Base-by-base conservation (phyloP, 2,329 filamentous ascomycete species). In the Scleromitrula shiraiana region DNA sequence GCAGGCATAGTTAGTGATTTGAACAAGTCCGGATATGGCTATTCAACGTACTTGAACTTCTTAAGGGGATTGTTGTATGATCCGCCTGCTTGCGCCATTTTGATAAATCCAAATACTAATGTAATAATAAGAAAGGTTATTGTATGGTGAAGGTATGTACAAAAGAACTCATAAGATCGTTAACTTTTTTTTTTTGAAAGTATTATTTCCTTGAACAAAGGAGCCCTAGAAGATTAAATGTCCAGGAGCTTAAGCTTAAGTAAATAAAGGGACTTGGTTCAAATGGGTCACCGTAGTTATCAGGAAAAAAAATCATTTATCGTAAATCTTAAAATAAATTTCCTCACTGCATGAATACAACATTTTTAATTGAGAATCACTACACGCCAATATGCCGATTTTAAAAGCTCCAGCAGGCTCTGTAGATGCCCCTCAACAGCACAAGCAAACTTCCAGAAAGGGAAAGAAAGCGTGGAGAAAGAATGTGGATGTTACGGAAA, bases 401-500 rank as follows among this genome's bases (percentile, higher is more conserved):
- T 50, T 64, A 15, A 63, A 59, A 42, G 56, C 57, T 39, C 57
- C 53, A 19, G 50, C 71, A 33, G 75, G 69, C 51, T 68, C 75
- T 29, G 67, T 69, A 10, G 68, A 74, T 29, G 84, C 87, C 15
- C 90, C 89, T 9, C 80, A 83, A 54, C 88, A 94, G 57, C 82
- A 84, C 69, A 89, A 80, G 55, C 93, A 98, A 67, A 80, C 89
- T 22, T 97, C 91, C 5, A 78, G 93, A 64, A 98, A 98, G 67
- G 93, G 94, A 60, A 97, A 97, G 70, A 97, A 95, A 72, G 91
- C 93, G 26, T 98, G 93, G 93, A 80, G 93, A 64, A 98, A 97
- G 68, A 95, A 98, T 70, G 88, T 98, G 67, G 88, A 98, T 68
- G 79, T 97, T 53, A 84, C 87, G 23, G 83, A 95, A 53, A 79